These are phyloP conservation scores for Termitomyces sp. DNA, from an alignment of 768 basidiomycete species.

Conservation along the genomic window DNA sequence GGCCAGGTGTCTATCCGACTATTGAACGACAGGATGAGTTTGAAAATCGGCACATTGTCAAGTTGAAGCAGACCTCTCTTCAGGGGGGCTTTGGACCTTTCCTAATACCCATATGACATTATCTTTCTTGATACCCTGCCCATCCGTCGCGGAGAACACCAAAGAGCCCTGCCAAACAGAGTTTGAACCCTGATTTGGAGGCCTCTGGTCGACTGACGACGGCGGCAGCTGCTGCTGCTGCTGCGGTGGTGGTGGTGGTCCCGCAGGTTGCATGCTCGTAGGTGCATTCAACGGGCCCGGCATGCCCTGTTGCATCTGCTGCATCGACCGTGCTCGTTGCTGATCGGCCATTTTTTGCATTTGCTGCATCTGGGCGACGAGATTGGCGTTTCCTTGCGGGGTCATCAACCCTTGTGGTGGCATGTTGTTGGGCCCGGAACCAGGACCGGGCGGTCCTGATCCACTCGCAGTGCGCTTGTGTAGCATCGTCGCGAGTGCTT, in stretches of 20 bases:
- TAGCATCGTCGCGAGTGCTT: conserved; percentile 16
- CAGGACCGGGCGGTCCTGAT: not conserved
- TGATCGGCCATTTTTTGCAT: conserved; percentile 48
- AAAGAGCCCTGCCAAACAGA: conserved; percentile 46
- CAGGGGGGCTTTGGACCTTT: conserved; percentile 20
- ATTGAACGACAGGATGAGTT: not conserved
- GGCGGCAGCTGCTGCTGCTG: too few relatives aligned
- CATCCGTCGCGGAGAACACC: conserved; percentile 35
- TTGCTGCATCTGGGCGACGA: conserved; percentile 44
- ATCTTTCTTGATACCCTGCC: conserved; percentile 33
- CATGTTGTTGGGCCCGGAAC: conserved; percentile 4
- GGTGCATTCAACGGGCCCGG: not conserved
- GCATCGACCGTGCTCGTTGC: conserved; percentile 18
- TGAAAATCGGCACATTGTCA: not conserved
- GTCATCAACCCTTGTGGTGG: conserved; percentile 7
- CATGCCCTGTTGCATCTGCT: conserved; percentile 8
- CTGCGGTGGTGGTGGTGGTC: not conserved
- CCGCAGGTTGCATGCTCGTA: not conserved
- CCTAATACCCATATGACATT: conserved; percentile 36
- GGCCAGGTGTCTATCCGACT: conserved; percentile 59
- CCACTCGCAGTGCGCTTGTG: conserved; percentile 18
- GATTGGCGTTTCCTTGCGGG: conserved; percentile 3
- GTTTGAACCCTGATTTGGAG: not conserved
- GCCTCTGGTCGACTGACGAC: conserved; percentile 2
- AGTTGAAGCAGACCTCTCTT: conserved; percentile 25